Conservation (phyloP, 192 early-diverging fungal species). For the Cladochytrium replicatum region DNA sequence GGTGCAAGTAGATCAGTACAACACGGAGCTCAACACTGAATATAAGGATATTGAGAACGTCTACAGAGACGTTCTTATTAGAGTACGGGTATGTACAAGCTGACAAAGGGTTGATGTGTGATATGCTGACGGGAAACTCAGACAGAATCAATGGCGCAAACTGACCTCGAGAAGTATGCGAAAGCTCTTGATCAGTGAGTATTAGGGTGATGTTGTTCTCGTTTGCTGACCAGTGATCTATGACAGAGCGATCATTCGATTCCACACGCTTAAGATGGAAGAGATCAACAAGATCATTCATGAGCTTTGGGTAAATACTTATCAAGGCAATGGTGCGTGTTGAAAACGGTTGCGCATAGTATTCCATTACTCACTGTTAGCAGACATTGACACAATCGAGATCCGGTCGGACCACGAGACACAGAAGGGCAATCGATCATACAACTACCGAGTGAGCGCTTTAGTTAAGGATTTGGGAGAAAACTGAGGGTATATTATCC, state of each 20-base stretch:
- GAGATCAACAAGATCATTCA: conserved; percentile 94
- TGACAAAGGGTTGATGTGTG: conserved; percentile 5
- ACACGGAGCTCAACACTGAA: conserved; percentile 55
- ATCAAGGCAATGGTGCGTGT: conserved; percentile 69
- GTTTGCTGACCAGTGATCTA: neutral
- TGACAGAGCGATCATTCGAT: conserved; percentile 71
- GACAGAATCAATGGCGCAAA: conserved; percentile 66
- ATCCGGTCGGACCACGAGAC: conserved; percentile 83
- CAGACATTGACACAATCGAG: conserved; percentile 93
- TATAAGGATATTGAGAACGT: conserved; percentile 67
- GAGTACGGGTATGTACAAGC: conserved; percentile 43
- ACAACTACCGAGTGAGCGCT: conserved; percentile 72
- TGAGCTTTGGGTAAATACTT: conserved; percentile 94
- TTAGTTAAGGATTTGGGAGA: neutral
- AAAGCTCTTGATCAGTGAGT: conserved; percentile 65
- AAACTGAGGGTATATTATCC: neutral
- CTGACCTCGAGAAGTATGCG: conserved; percentile 75
- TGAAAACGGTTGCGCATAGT: neutral
- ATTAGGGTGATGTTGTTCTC: neutral
- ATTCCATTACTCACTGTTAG: neutral
- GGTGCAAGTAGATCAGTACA: conserved; percentile 49
- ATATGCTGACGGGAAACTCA: conserved; percentile 11
- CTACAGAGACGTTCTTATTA: conserved; percentile 57
- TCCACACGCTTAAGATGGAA: conserved; percentile 90
- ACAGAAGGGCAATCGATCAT: conserved; percentile 55